A percentile compares a stretch with the other conserved stretches of the same genome.
Conservation (phyloP, 345 rosid genomes). For the Gossypium mustelinum region DNA sequence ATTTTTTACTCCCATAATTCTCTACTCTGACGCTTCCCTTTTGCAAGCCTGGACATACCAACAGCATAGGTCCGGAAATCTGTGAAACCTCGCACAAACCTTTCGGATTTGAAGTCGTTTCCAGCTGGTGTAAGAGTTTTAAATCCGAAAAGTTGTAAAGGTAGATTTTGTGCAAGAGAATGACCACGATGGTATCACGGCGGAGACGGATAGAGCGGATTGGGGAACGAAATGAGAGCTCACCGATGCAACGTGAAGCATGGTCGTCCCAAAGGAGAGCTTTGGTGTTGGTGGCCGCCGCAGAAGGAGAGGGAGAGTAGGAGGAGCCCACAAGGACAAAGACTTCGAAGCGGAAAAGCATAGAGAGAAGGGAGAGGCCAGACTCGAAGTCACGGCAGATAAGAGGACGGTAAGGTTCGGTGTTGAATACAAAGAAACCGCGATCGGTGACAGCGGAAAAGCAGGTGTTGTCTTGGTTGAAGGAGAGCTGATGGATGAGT, state of each 20-base stretch:
- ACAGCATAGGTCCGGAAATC: conserved; percentile 60
- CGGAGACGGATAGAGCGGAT: conserved; percentile 77
- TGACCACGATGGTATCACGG: conserved; percentile 72
- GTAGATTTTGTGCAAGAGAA: conserved; percentile 76
- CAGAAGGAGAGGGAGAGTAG: conserved; percentile 50
- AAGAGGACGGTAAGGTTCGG: conserved; percentile 31
- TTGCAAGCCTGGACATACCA: conserved; percentile 86
- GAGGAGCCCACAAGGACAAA: conserved; percentile 78
- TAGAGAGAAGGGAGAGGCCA: conserved; percentile 74
- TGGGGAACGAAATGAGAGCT: conserved; percentile 83
- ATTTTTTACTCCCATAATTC: conserved; percentile 72
- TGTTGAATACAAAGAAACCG: conserved; percentile 41
- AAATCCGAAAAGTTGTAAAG: conserved; percentile 81
- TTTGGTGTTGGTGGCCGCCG: conserved; percentile 41
- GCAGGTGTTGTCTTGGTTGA: conserved; percentile 45
- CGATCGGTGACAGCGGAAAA: conserved; percentile 36
- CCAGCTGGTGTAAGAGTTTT: conserved; percentile 81
- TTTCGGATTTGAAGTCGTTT: conserved; percentile 78
- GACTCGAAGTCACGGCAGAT: not conserved
- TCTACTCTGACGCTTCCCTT: conserved; percentile 87
- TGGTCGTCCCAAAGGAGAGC: conserved; percentile 98
- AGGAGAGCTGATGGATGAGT: conserved; percentile 35
- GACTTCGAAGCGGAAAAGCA: conserved; percentile 86
- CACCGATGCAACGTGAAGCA: conserved; percentile 77
- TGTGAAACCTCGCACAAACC: conserved; percentile 91